Percentiles rank a stretch among this genome's conserved stretches.
Evolutionary conservation across 1,139 yeast species (phyloP).

Genomic region (Lodderomyces pseudojiufengensis): DNA sequence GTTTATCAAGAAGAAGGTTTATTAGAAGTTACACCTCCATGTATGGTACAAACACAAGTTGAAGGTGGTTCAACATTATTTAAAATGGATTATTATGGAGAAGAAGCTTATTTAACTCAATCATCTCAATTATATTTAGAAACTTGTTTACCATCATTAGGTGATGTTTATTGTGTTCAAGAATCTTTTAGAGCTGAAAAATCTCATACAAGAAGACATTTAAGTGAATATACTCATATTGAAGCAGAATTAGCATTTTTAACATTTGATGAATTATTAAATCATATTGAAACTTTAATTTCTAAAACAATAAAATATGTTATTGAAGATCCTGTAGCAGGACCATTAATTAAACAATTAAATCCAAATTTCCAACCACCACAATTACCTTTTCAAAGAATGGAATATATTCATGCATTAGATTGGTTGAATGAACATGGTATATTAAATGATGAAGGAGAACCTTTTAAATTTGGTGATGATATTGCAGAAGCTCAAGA

Average conservation of each 20-base stretch:
- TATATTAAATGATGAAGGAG: conserved; percentile 90
- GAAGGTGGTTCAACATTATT: conserved; percentile 98
- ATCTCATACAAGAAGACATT: conserved; percentile 97
- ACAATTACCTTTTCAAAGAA: conserved; percentile 78
- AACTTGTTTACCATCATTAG: conserved; percentile 92
- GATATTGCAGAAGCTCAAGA: conserved; percentile 99
- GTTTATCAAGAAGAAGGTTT: conserved; percentile 73
- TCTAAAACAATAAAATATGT: conserved; percentile 69
- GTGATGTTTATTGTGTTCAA: conserved; percentile 96
- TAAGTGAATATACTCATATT: conserved; percentile 94
- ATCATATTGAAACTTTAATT: conserved; percentile 79
- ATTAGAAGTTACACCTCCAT: conserved; percentile 95
- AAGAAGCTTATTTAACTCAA: conserved; percentile 94
- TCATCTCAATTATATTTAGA: conserved; percentile 96
- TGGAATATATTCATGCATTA: conserved; percentile 87
- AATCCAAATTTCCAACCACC: conserved; percentile 91
- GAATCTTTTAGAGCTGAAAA: conserved; percentile 99
- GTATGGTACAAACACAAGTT: conserved; percentile 99
- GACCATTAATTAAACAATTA: conserved; percentile 83
- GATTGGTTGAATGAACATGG: conserved; percentile 97
- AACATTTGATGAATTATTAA: conserved; percentile 77
- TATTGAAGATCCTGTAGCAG: conserved; percentile 85
- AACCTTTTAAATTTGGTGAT: conserved; percentile 91
- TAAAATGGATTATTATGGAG: conserved; percentile 91
- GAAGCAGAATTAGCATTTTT: conserved; percentile 92